Conservation (phyloP, 805 yeast species). For the Ogataea angusta region DNA sequence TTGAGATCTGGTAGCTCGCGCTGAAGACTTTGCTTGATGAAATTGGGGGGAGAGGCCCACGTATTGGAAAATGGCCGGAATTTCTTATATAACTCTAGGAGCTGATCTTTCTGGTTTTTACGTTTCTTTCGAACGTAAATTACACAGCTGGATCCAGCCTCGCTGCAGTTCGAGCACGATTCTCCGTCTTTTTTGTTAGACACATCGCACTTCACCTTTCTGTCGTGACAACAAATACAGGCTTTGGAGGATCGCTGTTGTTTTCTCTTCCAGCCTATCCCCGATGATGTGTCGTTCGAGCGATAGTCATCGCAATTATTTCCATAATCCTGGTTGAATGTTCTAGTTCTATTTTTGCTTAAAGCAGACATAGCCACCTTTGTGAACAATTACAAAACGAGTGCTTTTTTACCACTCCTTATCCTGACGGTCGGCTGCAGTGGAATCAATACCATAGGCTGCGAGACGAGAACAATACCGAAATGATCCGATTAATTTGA, state of each 20-base stretch:
- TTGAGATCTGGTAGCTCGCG: conserved; percentile 7
- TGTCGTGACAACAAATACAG: conserved; percentile 67
- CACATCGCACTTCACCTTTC: conserved; percentile 77
- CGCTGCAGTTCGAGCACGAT: conserved; percentile 65
- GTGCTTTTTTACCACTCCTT: too few species aligned
- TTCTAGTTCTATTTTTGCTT: too few species aligned
- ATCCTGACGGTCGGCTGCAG: too few species aligned
- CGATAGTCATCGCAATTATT: background rate
- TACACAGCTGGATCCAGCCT: conserved; percentile 66
- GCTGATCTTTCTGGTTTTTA: conserved; percentile 14
- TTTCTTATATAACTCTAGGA: background rate
- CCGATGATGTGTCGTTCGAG: background rate
- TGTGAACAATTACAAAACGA: too few species aligned
- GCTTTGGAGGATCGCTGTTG: conserved; percentile 66
- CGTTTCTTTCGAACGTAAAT: conserved; percentile 46
- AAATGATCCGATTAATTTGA: too few species aligned
- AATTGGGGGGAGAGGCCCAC: conserved; percentile 8
- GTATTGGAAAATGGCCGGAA: background rate
- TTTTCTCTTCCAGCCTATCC: conserved; percentile 25
- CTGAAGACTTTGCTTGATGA: conserved; percentile 11
- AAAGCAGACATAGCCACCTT: too few species aligned
- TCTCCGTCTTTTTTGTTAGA: conserved; percentile 37
- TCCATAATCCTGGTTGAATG: too few species aligned
- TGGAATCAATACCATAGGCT: too few species aligned
- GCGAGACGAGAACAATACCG: too few species aligned